A percentile compares a stretch with the other conserved stretches of the same genome.
Conservation (phyloP, 2,329 filamentous ascomycete species). For the Beauveria australis region DNA sequence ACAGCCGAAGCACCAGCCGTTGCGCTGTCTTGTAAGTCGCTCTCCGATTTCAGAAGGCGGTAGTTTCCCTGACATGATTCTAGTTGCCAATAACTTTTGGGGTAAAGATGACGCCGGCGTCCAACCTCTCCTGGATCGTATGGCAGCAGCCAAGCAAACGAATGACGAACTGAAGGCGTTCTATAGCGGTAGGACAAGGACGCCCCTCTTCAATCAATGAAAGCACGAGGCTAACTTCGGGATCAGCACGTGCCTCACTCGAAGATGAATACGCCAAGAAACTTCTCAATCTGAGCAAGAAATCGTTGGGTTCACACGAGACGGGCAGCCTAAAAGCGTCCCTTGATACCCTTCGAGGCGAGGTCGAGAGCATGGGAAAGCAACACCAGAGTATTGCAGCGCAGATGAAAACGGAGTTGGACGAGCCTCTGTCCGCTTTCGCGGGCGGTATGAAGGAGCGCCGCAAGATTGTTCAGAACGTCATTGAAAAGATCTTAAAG, state of each 20-base stretch:
- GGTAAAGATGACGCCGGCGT: constrained; percentile 98
- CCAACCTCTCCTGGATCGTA: constrained; percentile 80
- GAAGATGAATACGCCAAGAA: constrained; percentile 96
- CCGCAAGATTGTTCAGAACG: constrained; percentile 89
- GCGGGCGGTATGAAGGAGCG: constrained; percentile 93
- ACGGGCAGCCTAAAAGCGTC: constrained; percentile 74
- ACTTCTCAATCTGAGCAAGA: constrained; percentile 74
- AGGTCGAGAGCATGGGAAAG: constrained; percentile 90
- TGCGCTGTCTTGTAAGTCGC: constrained; percentile 52
- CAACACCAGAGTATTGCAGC: constrained; percentile 81
- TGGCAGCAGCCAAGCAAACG: constrained; percentile 89
- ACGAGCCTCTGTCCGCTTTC: constrained; percentile 88
- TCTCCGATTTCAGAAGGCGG: background rate
- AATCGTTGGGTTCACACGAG: constrained; percentile 83
- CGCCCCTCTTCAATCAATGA: no score
- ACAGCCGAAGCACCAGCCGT: constrained; percentile 56
- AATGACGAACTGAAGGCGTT: constrained; percentile 90
- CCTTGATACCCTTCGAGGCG: constrained; percentile 77
- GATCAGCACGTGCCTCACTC: constrained; percentile 72
- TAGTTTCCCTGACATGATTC: constrained; percentile 7
- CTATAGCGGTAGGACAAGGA: constrained; percentile 58
- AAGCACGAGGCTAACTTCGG: background rate
- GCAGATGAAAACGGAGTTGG: constrained; percentile 94
- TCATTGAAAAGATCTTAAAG: constrained; percentile 91
- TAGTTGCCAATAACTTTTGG: constrained; percentile 99